Percentiles rank a stretch among this genome's conserved stretches.
These are phyloP conservation scores for Dothistroma pini DNA, from an alignment of 2,329 filamentous ascomycete genomes.

Conservation along the genomic window DNA sequence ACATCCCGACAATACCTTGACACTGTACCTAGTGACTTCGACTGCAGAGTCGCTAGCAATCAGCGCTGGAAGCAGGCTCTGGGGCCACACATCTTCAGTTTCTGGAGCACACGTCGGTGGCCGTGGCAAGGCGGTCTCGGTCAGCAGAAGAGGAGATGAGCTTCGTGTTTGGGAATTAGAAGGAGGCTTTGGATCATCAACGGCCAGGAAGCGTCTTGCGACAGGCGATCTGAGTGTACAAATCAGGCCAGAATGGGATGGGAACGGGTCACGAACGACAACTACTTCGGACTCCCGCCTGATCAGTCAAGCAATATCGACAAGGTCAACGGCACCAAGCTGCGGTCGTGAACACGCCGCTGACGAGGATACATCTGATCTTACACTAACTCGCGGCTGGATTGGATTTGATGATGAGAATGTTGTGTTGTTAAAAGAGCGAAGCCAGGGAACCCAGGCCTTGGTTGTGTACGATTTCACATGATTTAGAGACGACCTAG, in stretches of 20 bases:
- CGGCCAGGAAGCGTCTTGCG: conserved; percentile 41
- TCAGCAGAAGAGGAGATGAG: conserved; percentile 68
- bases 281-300: conserved; percentile 1
- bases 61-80: conserved; percentile 70
- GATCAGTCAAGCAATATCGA: background rate
- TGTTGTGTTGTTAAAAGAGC: conserved; percentile 79
- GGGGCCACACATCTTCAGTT: conserved; percentile 89
- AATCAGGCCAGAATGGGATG: conserved; percentile 36
- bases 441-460: conserved; percentile 63
- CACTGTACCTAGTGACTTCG: conserved; percentile 76
- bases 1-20: conserved; percentile 81
- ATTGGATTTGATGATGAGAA: conserved; percentile 90
- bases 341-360: background rate
- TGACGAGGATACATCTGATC: conserved; percentile 22
- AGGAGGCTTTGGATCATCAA: conserved; percentile 55
- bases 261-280: background rate
- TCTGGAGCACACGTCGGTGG: conserved; percentile 80
- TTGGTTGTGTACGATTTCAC: conserved; percentile 87
- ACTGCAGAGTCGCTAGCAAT: conserved; percentile 63
- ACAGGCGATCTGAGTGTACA: conserved; percentile 52
- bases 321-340: background rate
- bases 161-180: conserved; percentile 84
- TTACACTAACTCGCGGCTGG: conserved; percentile 55
- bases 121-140: conserved; percentile 84
- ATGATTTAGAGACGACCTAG: conserved; percentile 35